Base-by-base conservation (phyloP, 192 early-diverging fungal genomes). In the Phlyctochytrium arcticum region DNA sequence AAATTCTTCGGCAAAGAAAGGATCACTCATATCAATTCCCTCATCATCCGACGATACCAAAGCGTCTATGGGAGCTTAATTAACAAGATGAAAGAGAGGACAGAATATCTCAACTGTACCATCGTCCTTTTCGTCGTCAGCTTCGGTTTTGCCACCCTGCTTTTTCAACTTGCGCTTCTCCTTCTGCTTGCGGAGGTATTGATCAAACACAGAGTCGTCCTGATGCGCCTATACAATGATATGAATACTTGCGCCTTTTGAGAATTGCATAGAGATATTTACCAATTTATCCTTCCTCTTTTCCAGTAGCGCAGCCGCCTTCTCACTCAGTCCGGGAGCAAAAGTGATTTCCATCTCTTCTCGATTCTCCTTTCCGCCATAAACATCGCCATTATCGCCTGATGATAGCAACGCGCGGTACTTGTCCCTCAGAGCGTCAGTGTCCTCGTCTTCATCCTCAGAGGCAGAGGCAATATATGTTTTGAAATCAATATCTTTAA, bases 341-440 rank as follows among this genome's bases (percentile, higher is more conserved):
- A 98, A 98, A 10, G 94, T 94, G 56, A 98, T 96, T 72, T 98
- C 92, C 91, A 96, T 86, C 26, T 94, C 92, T 35, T 55, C 89
- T 84, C 89, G 87, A 24, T 90, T 89, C 31, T 85, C 73, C 29
- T 70, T 74, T n/a, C 50, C 63, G 8, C 47, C 62, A 17, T 47
- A 64, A 42, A n/a, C 67, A 34, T 76, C 69, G 15, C 48, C 60
- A 3, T 70, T 57, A 9, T 73, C 74, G 19, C 54, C 75, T 32
- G 61, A 70, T 15, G 49, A 61, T 7, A 79, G 51, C 4, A 82
- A 50, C 19, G 44, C 37, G 36, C 57, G 57, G 65, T 75, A 82
- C 60, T 79, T 79, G 19, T 21, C 30, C 4, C 62, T 29, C 2
- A 72, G 36, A 17, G 67, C 74, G 54, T 82, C 77, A 5, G 72